Conservation (phyloP, 106 monocot species). For the Acorus calamus region DNA sequence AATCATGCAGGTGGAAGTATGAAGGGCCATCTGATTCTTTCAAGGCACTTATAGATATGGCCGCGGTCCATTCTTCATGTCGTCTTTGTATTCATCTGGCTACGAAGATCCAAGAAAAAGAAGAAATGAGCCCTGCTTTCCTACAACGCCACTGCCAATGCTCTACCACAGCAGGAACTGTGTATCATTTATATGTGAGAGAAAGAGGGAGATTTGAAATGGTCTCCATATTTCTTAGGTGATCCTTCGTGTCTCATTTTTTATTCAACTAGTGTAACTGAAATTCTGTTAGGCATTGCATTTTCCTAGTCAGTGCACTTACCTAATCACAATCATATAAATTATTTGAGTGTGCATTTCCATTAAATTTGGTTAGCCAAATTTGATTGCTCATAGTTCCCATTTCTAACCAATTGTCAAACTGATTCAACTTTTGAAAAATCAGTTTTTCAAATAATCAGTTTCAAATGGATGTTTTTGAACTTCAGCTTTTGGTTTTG, state of each 20-base stretch:
- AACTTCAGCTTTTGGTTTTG: no score
- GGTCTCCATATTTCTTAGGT: slow-evolving; percentile 65
- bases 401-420: no score
- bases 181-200: slow-evolving; percentile 67
- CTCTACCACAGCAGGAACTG: slow-evolving; percentile 28
- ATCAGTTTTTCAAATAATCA: no score
- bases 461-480: no score
- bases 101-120: slow-evolving; percentile 52
- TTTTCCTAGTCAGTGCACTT: neutral
- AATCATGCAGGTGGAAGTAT: slow-evolving; percentile 63
- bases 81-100: slow-evolving; percentile 84
- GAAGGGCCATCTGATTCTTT: slow-evolving; percentile 86
- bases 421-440: no score
- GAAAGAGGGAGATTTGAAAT: slow-evolving; percentile 70
- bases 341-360: no score
- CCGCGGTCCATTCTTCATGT: slow-evolving; percentile 84
- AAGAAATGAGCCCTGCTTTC: slow-evolving; percentile 42
- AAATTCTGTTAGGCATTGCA: neutral
- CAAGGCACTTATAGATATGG: slow-evolving; percentile 87
- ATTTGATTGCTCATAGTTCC: no score
- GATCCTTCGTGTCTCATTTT: neutral
- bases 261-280: neutral
- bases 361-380: no score
- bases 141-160: slow-evolving; percentile 72
- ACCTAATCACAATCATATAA: neutral